phyloP scores from a whole-genome alignment of 2,329 filamentous ascomycete species.

The Colletotrichum trifolii region DNA sequence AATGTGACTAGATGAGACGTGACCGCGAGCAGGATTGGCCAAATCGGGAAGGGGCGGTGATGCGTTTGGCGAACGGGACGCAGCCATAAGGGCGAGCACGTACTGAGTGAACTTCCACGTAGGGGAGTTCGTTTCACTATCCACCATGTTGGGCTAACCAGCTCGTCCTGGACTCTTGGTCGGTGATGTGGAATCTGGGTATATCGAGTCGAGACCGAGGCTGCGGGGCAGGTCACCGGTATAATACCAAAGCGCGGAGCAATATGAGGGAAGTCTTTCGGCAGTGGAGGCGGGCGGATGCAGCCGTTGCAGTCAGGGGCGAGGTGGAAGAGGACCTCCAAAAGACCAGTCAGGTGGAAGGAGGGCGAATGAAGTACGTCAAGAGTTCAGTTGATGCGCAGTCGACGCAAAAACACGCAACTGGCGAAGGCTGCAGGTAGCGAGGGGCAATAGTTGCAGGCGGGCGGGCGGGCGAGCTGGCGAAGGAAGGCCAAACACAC shows the following conservation, averaged over 20 bases:
- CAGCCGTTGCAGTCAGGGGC: too few species aligned
- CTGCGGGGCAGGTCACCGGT: slow-evolving; percentile 24
- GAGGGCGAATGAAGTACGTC: not conserved
- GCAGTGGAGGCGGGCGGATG: too few species aligned
- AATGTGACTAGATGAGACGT: slow-evolving; percentile 18
- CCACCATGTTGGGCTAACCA: slow-evolving; percentile 80
- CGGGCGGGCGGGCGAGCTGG: not conserved
- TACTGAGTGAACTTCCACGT: slow-evolving; percentile 99
- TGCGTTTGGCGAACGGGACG: not conserved
- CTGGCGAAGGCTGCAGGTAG: slow-evolving; percentile 2
- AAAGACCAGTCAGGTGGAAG: not conserved
- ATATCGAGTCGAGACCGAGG: slow-evolving; percentile 8
- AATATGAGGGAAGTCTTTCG: too few species aligned
- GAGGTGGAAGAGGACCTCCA: too few species aligned
- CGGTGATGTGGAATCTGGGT: slow-evolving; percentile 1
- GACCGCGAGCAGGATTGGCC: not conserved
- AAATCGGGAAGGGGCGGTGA: not conserved
- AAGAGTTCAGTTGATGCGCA: slow-evolving; percentile 8
- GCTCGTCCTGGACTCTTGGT: not conserved
- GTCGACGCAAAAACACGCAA: slow-evolving; percentile 27
- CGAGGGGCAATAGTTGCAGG: slow-evolving; percentile 21
- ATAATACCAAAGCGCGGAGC: too few species aligned
- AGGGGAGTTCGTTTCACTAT: slow-evolving; percentile 91
- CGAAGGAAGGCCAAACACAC: not conserved
- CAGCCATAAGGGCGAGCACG: slow-evolving; percentile 52